phyloP scores from a whole-genome alignment of 225 moss, liverwort and hornwort species.

The Climacium dendroides region DNA sequence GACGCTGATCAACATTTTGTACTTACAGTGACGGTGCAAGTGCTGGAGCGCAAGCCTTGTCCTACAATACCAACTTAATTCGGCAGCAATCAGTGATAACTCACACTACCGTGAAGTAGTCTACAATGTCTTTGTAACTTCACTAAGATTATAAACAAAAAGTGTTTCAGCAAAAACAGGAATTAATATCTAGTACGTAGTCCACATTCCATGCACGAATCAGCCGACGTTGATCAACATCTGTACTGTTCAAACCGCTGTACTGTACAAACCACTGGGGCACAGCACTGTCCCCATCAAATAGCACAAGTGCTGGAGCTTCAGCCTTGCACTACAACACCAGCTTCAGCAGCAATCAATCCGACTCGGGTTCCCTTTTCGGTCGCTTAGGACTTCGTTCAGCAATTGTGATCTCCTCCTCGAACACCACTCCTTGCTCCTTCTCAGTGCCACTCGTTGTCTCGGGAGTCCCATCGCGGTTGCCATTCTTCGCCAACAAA shows the following conservation, averaged over 20 bases:
- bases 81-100: neutral
- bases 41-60: neutral
- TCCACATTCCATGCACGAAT: neutral
- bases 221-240: neutral
- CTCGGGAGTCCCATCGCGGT: neutral
- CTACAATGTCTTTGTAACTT: neutral
- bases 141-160: neutral
- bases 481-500: neutral
- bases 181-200: neutral
- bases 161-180: neutral
- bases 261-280: no score
- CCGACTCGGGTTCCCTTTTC: conserved; percentile 32
- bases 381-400: conserved; percentile 57
- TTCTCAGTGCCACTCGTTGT: neutral
- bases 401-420: neutral
- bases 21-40: neutral
- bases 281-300: neutral
- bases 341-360: conserved; percentile 9
- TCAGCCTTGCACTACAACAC: neutral
- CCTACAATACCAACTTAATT: neutral
- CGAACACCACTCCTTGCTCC: neutral
- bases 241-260: neutral
- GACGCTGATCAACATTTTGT: neutral
- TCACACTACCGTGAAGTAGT: no score
- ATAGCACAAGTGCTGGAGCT: neutral